Base-by-base conservation (phyloP, 2,329 filamentous ascomycete species). In the Penicillium sp. region DNA sequence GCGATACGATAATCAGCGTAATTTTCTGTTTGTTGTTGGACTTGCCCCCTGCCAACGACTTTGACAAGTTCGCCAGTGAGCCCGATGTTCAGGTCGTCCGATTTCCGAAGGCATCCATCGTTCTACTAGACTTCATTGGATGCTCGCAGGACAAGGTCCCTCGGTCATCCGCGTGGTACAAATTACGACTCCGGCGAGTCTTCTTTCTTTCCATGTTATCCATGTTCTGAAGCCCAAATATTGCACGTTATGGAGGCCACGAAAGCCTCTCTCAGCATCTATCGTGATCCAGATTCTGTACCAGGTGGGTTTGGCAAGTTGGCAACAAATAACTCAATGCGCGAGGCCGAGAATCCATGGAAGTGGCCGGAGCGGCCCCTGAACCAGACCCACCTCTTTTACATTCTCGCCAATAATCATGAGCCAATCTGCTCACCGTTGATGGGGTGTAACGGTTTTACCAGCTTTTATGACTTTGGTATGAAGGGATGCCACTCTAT, bases 401-500 rank as follows among this genome's bases (percentile, higher is more conserved):
- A 53, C n/a, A 26, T 6, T 26, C 21, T 17, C 38, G 11, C 58
- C 58, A 61, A 61, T 61, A 2, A 23, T 17, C n/a, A 35, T 8
- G 9, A 47, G 41, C 46, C 35, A 45, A 21, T 45, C 35, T 30
- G 52, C 31, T 38, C 23, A 19, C 52, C 41, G 51, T 56, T 51
- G 30, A 41, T 48, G 21, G 17, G 44, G 19, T 48, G 62, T 64
- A 51, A 30, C 21, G 17, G 49, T 46, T 44, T 63, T 60, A 61
- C 58, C 23, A 35, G 44, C 17, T 58, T 19, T 64, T 65, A 50
- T 41, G 13, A 60, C 67, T 62, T 63, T 65, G 72, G 72, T 68
- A 74, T 74, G 72, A 67, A 74, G 72, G 72, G 71, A 71, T 71
- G 65, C 26, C 26, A 6, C 45, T 51, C 59, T 67, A 62, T 64